phyloP scores from a whole-genome alignment of 2,329 filamentous ascomycete genomes.

The Raffaelea arxii region DNA sequence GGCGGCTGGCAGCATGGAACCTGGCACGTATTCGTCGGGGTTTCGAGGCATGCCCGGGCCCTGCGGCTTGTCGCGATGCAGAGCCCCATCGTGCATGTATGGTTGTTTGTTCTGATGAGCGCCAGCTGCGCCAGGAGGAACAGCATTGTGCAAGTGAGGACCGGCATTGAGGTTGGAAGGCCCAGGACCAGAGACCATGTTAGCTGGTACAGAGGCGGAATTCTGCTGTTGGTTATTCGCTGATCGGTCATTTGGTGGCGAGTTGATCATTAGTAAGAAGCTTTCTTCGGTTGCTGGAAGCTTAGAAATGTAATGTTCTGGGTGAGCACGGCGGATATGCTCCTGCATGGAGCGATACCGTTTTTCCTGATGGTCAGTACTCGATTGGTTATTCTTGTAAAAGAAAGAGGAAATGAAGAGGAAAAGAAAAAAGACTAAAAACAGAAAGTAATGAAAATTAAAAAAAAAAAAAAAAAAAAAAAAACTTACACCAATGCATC shows the following conservation, averaged over 20 bases:
- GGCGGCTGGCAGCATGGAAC: constrained; percentile 55
- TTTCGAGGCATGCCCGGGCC: constrained; percentile 59
- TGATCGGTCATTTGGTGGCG: constrained; percentile 50
- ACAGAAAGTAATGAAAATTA: too few relatives aligned
- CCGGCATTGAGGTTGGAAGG: not conserved
- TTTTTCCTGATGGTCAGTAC: constrained; percentile 24
- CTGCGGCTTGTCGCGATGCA: constrained; percentile 41
- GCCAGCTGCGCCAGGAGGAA: constrained; percentile 1
- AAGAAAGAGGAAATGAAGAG: not conserved
- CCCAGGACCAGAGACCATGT: constrained; percentile 4
- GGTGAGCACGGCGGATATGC: constrained; percentile 94
- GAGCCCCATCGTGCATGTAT: constrained; percentile 53
- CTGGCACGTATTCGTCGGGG: constrained; percentile 58
- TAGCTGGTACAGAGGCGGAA: constrained; percentile 17
- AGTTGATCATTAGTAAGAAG: constrained; percentile 93
- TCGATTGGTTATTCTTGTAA: not conserved
- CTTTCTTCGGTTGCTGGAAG: constrained; percentile 96
- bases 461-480: constrained; percentile 22
- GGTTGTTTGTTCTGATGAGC: constrained; percentile 27
- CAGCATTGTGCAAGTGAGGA: constrained; percentile 2
- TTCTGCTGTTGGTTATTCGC: constrained; percentile 24
- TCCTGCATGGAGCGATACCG: constrained; percentile 96
- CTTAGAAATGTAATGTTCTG: constrained; percentile 95
- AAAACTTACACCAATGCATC: constrained; percentile 89
- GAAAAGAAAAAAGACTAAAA: not conserved